Evolutionary conservation across 768 basidiomycete genomes (phyloP).

Genomic region (Boletellus ananas): DNA sequence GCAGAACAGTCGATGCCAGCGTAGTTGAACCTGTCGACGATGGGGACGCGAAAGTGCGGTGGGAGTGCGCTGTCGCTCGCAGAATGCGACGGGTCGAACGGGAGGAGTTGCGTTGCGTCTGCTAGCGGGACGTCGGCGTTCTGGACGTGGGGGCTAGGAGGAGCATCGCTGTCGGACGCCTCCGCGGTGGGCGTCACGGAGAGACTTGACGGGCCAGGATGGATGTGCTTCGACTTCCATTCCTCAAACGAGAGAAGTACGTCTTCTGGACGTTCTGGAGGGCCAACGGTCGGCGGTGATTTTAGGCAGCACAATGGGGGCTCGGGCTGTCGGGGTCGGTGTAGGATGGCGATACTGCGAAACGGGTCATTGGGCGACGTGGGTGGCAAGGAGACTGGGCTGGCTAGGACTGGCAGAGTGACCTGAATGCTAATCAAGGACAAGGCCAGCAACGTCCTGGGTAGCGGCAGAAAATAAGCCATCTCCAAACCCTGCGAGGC

Average conservation of each 20-base stretch:
- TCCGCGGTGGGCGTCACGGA: conserved; percentile 11
- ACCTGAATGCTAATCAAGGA: conserved; percentile 35
- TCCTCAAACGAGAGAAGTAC: conserved; percentile 80
- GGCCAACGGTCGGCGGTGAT: conserved; percentile 35
- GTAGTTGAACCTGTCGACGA: conserved; percentile 91
- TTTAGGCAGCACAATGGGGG: conserved; percentile 68
- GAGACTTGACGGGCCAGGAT: conserved; percentile 33
- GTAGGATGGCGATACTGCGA: conserved; percentile 48
- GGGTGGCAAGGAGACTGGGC: conserved; percentile 24
- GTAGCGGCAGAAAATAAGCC: conserved; percentile 6
- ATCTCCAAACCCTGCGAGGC: conserved; percentile 7
- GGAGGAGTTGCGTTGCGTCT: conserved; percentile 5
- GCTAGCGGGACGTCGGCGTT: conserved; percentile 4
- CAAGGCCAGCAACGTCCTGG: conserved; percentile 24
- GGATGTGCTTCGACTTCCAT: conserved; percentile 73
- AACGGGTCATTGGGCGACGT: conserved; percentile 57
- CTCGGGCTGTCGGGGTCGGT: conserved; percentile 43
- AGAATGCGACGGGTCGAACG: conserved; percentile 13
- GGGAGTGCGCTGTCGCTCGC: conserved; percentile 32
- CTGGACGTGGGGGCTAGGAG: background rate
- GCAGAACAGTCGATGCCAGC: conserved; percentile 92
- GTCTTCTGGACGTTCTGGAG: conserved; percentile 50
- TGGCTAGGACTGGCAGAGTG: conserved; percentile 30
- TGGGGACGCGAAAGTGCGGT: conserved; percentile 67
- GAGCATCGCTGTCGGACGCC: background rate